Conservation (phyloP, 768 basidiomycete genomes). For the Ephemerocybe angulata region DNA sequence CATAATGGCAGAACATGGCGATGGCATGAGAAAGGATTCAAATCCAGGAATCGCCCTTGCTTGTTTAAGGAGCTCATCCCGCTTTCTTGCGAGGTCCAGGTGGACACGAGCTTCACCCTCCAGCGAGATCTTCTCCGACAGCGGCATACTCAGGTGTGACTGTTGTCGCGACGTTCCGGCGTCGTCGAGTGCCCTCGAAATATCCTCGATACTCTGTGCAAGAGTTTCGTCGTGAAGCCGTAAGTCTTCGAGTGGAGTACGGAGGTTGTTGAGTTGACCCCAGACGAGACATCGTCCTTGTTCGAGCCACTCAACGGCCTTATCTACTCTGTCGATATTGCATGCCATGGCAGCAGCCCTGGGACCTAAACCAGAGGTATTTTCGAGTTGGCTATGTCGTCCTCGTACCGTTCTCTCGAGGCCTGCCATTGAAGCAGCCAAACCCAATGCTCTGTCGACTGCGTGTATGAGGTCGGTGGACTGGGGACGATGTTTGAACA, state of each 20-base stretch:
- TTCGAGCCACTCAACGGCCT: slow-evolving; percentile 32
- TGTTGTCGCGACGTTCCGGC: neutral
- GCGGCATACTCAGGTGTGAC: neutral
- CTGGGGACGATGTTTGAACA: neutral
- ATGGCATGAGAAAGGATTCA: slow-evolving; percentile 1
- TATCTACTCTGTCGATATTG: slow-evolving; percentile 12
- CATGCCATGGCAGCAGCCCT: slow-evolving; percentile 23
- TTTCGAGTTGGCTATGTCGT: neutral
- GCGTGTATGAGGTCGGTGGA: neutral
- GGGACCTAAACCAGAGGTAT: neutral
- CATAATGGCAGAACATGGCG: neutral
- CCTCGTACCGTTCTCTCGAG: slow-evolving; percentile 3
- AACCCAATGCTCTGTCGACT: neutral
- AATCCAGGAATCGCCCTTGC: neutral
- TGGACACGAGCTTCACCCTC: neutral
- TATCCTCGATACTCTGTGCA: too few relatives aligned
- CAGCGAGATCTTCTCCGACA: neutral
- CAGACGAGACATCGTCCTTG: slow-evolving; percentile 27
- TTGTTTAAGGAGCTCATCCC: neutral
- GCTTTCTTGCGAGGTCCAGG: neutral
- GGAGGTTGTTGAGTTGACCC: slow-evolving; percentile 22
- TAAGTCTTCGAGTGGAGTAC: slow-evolving; percentile 21
- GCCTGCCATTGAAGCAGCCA: slow-evolving; percentile 3
- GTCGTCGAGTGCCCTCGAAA: neutral
- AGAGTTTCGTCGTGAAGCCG: too few relatives aligned